phyloP scores from a whole-genome alignment of 495 filamentous ascomycete genomes.

The Trichoderma gamsii region DNA sequence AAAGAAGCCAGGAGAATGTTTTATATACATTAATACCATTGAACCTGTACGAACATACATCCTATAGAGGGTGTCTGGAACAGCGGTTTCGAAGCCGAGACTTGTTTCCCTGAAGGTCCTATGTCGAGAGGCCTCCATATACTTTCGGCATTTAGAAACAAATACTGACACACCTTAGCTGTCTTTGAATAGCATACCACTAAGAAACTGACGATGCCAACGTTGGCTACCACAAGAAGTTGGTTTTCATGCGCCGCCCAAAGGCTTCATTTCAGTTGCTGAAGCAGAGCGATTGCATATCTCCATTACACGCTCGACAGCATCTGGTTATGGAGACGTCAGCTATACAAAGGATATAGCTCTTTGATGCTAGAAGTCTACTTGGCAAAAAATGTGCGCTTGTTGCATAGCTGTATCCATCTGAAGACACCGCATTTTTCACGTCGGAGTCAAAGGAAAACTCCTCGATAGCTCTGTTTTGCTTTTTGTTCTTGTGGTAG shows the following conservation, averaged over 20 bases:
- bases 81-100: slow-evolving; percentile 60
- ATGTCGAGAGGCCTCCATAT: slow-evolving; percentile 72
- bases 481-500: slow-evolving; percentile 45
- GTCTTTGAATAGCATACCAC: too few relatives aligned
- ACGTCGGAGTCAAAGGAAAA: slow-evolving; percentile 63
- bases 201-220: slow-evolving; percentile 58
- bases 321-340: background rate
- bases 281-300: slow-evolving; percentile 24
- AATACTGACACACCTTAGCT: too few relatives aligned
- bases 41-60: slow-evolving; percentile 33
- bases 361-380: background rate
- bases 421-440: slow-evolving; percentile 65
- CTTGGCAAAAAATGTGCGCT: slow-evolving; percentile 54
- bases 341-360: background rate
- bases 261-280: slow-evolving; percentile 38
- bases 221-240: slow-evolving; percentile 35
- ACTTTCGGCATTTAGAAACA: too few relatives aligned
- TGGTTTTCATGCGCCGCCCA: slow-evolving; percentile 33
- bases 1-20: background rate
- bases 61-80: slow-evolving; percentile 58
- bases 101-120: slow-evolving; percentile 64
- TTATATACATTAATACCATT: background rate
- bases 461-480: slow-evolving; percentile 51
- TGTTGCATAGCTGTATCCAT: slow-evolving; percentile 32
- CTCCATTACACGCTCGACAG: background rate